Conservation (phyloP, 257 asterid species). For the Coffea eugenioides region DNA sequence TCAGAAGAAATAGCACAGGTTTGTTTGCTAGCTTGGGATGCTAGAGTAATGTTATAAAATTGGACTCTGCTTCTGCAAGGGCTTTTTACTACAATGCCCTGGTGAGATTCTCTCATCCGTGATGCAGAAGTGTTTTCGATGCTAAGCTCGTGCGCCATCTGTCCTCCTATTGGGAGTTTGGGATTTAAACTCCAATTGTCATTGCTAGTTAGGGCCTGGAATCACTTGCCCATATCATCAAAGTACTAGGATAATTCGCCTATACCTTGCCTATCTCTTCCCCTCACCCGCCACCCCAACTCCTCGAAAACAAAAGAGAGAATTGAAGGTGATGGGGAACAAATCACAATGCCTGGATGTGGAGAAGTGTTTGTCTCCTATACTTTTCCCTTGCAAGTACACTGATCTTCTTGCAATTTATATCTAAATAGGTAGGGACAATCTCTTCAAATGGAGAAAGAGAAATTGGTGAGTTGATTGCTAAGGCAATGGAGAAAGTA, state of each 20-base stretch:
- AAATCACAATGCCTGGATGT: background rate
- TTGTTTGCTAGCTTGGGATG: conserved; percentile 15
- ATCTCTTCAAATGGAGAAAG: conserved; percentile 92
- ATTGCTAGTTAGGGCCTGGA: too few relatives aligned
- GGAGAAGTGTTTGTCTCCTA: background rate
- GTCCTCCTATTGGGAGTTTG: too few relatives aligned
- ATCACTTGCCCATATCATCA: too few relatives aligned
- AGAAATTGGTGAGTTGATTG: conserved; percentile 91
- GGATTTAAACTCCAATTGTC: too few relatives aligned
- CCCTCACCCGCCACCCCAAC: too few relatives aligned
- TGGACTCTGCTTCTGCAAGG: background rate
- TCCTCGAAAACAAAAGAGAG: too few relatives aligned
- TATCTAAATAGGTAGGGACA: conserved; percentile 70
- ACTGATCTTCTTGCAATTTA: background rate
- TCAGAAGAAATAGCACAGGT: conserved; percentile 99
- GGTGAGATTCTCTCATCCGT: too few relatives aligned
- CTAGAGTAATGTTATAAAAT: background rate
- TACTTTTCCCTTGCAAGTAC: background rate
- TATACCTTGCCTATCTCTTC: too few relatives aligned
- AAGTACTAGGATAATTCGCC: too few relatives aligned
- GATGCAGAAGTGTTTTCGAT: too few relatives aligned
- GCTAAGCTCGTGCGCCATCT: too few relatives aligned
- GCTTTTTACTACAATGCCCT: background rate
- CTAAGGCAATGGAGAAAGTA: conserved; percentile 97
- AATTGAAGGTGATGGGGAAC: background rate